phyloP scores from a whole-genome alignment of 305 asterid species.

The Striga hermonthica region DNA sequence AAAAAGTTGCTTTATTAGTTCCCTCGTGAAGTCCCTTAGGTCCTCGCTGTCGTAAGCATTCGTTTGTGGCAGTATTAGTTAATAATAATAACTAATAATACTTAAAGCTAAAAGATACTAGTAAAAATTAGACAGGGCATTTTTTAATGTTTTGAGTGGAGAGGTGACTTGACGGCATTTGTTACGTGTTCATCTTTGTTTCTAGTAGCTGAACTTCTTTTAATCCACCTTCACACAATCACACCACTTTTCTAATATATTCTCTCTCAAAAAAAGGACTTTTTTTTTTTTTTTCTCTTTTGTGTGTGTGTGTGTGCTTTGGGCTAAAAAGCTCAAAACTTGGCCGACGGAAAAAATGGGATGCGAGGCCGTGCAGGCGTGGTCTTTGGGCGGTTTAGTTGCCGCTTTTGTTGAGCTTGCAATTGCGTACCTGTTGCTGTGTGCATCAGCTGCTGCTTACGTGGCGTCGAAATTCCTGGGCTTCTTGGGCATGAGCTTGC shows the following conservation, averaged over 20 bases:
- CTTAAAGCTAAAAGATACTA: too few species aligned
- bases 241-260: background rate
- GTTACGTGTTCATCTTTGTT: background rate
- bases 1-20: background rate
- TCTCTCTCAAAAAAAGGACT: slow-evolving; percentile 11
- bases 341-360: slow-evolving; percentile 46
- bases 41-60: background rate
- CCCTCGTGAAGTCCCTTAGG: background rate
- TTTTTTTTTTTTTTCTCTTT: too few species aligned
- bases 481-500: slow-evolving; percentile 60
- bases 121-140: background rate
- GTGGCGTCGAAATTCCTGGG: slow-evolving; percentile 64
- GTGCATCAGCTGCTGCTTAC: slow-evolving; percentile 69
- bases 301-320: too few species aligned
- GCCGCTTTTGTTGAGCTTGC: slow-evolving; percentile 85
- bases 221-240: background rate
- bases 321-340: slow-evolving; percentile 29
- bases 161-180: background rate
- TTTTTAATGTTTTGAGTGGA: background rate
- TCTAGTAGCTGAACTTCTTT: background rate
- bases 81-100: too few species aligned
- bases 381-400: slow-evolving; percentile 72
- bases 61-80: background rate
- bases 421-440: slow-evolving; percentile 67
- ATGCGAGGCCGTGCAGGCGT: slow-evolving; percentile 50